Percentiles rank a stretch among this genome's conserved stretches.
Conservation (phyloP, 1,284 basidiomycete genomes). For the Apiotrichum gracile region DNA sequence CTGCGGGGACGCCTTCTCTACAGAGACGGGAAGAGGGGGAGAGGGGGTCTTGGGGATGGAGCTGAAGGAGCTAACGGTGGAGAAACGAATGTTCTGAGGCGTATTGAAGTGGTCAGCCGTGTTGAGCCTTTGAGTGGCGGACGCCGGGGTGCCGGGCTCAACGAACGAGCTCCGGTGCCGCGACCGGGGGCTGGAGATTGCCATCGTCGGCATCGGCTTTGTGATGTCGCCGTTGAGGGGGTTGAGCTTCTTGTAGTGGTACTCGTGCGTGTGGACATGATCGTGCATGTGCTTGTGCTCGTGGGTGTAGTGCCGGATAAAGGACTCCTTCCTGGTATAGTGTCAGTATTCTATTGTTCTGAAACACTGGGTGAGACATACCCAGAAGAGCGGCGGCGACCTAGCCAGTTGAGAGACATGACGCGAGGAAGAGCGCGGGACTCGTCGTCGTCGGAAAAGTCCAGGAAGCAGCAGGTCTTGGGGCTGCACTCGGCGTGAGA, state of each 20-base stretch:
- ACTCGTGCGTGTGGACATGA: background rate
- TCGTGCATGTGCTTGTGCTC: background rate
- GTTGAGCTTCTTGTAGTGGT: background rate
- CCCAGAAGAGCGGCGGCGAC: background rate
- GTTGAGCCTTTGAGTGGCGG: too few relatives aligned
- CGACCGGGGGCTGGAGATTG: too few relatives aligned
- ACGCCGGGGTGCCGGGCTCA: too few relatives aligned
- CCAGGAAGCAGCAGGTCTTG: background rate
- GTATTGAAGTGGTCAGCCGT: too few relatives aligned
- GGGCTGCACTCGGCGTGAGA: too few relatives aligned
- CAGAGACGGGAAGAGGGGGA: background rate
- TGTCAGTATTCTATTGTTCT: background rate
- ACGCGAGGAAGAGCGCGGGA: background rate
- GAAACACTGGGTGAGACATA: background rate
- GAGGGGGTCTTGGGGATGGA: background rate
- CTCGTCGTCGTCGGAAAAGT: background rate
- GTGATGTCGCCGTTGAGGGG: background rate
- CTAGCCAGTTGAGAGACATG: background rate
- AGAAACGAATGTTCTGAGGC: too few relatives aligned
- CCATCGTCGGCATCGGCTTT: background rate
- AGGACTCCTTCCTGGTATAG: background rate
- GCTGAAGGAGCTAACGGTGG: background rate
- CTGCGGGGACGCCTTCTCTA: background rate
- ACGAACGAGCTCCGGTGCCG: too few relatives aligned
- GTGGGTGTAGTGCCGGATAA: background rate